Conservation (phyloP, 768 basidiomycete species). For the Hypsizygus marmoreus region DNA sequence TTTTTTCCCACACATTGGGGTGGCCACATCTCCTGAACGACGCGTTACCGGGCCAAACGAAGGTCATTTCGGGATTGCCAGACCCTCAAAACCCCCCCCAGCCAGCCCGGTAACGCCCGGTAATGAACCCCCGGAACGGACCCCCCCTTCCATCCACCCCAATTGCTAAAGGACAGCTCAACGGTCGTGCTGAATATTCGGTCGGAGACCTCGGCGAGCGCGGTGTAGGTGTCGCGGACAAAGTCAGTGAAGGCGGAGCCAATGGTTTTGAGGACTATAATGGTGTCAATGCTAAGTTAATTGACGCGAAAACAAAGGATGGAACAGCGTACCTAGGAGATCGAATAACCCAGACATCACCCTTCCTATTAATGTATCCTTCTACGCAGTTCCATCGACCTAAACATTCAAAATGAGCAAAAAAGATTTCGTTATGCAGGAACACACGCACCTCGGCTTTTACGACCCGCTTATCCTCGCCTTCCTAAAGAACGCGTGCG, state of each 20-base stretch:
- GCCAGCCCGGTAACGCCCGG: no score
- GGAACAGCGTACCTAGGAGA: slow-evolving; percentile 59
- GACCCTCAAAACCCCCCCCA: no score
- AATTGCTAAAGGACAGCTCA: slow-evolving; percentile 73
- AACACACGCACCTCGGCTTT: slow-evolving; percentile 60
- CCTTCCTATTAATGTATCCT: slow-evolving; percentile 59
- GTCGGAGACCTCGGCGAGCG: slow-evolving; percentile 79
- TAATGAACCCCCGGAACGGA: no score
- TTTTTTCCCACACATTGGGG: no score
- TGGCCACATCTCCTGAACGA: no score
- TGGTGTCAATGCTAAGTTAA: neutral
- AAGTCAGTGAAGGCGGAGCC: slow-evolving; percentile 86
- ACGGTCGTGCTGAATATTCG: slow-evolving; percentile 90
- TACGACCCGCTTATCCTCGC: slow-evolving; percentile 82
- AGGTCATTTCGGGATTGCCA: no score
- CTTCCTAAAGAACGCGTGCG: slow-evolving; percentile 84
- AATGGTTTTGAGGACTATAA: slow-evolving; percentile 82
- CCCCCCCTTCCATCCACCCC: no score
- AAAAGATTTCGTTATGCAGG: neutral
- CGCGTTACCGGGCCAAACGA: no score
- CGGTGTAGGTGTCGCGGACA: slow-evolving; percentile 86
- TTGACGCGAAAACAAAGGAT: neutral
- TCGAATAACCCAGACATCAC: slow-evolving; percentile 76
- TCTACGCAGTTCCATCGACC: slow-evolving; percentile 37
- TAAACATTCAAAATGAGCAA: neutral